Conservation (phyloP, 1,284 basidiomycete species). For the Porodaedalea pini region DNA sequence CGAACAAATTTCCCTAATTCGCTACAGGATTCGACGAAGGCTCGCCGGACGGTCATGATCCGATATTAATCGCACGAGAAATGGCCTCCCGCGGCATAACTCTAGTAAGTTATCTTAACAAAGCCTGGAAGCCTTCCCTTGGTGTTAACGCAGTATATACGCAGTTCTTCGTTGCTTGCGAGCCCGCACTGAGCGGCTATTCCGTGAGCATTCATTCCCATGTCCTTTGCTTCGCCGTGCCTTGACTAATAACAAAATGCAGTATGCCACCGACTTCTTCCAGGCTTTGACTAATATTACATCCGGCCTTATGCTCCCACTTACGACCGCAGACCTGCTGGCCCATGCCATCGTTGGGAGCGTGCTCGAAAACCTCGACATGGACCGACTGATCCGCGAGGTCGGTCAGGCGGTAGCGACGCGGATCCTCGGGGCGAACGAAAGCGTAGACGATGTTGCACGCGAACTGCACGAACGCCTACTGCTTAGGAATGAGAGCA, state of each 20-base stretch:
- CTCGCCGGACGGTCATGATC: conserved; percentile 91
- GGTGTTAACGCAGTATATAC: conserved; percentile 6
- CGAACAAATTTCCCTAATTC: conserved; percentile 16
- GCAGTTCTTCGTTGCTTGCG: conserved; percentile 97
- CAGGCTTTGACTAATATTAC: conserved; percentile 90
- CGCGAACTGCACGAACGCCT: conserved; percentile 89
- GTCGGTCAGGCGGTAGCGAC: conserved; percentile 92
- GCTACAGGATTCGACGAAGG: conserved; percentile 80
- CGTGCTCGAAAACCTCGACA: conserved; percentile 96
- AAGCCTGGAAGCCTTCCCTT: background rate
- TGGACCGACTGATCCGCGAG: conserved; percentile 94
- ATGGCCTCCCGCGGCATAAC: conserved; percentile 94
- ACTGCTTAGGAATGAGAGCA: conserved; percentile 90
- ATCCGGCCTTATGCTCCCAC: conserved; percentile 91
- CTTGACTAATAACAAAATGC: conserved; percentile 27
- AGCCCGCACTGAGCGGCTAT: conserved; percentile 93
- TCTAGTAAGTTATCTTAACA: conserved; percentile 50
- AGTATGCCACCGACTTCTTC: conserved; percentile 95
- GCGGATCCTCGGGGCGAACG: conserved; percentile 83
- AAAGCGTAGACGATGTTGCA: conserved; percentile 96
- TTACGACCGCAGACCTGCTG: conserved; percentile 93
- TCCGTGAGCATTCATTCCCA: conserved; percentile 51
- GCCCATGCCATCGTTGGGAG: conserved; percentile 98
- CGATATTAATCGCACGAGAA: conserved; percentile 78
- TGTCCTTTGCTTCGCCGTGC: conserved; percentile 21